Base-by-base conservation (phyloP, 1,284 basidiomycete species). In the Marasmius sp. region DNA sequence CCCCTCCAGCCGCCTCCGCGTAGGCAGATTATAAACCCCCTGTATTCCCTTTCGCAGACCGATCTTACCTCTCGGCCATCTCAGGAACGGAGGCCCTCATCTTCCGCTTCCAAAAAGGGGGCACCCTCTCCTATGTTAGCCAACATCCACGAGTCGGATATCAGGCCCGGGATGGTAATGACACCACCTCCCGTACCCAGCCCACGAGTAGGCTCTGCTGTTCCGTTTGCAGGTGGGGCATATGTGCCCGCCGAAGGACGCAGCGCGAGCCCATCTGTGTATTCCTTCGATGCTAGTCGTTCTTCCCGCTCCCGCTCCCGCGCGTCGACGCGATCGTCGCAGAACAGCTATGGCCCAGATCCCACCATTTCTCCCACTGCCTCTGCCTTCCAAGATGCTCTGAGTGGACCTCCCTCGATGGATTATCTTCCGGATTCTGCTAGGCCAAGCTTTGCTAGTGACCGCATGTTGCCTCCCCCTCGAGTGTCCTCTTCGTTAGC, bases 351-450 rank as follows among this genome's bases (percentile, higher is more conserved):
- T n/a, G 34, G 27, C 1, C n/a, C 16, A n/a, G 52, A 54, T 20
- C 16, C 36, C 20, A 12, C 33, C 6, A 75, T 81, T 4, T 91
- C 89, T 3, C 89, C 89, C 0, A 88, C 89, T 0, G 84, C 81
- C 14, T 91, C 89, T 27, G 87, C 86, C 12, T 91, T 92, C 74
- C 83, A 85, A 37, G 88, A 90, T 65, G 82, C 80, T 7, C 70
- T 84, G 27, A 77, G 76, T 60, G 27, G 48, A 22, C 56, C 51
- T 48, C 62, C 59, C 20, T 58, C 59, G 10, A 47, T 50, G 14
- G 22, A 16, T 34, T 14, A 14, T 41, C 50, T 48, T 27, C 36
- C 18, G 7, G 43, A n/a, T 14, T 20, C 16, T 34, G 33, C 43
- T 51, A 48, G 70, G 52, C 20, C 37, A n/a, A 36, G 41, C 20